Conservation (phyloP, 495 filamentous ascomycete species). For the Pyronema omphalodes region DNA sequence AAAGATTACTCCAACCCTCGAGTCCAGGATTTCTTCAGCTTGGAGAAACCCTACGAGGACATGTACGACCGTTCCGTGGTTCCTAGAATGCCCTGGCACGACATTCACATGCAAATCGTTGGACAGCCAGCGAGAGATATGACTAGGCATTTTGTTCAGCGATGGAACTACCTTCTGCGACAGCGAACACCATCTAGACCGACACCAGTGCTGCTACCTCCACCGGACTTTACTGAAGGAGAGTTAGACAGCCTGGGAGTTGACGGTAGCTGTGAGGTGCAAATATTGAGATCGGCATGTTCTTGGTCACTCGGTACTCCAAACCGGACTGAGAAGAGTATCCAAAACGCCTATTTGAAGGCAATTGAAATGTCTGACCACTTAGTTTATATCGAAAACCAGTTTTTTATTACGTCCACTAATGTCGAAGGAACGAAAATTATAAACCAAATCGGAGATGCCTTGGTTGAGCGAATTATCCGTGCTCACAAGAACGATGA, state of each 20-base stretch:
- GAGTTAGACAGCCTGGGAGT: conserved; percentile 79
- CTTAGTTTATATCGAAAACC: conserved; percentile 98
- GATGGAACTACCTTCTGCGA: conserved; percentile 95
- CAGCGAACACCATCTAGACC: conserved; percentile 86
- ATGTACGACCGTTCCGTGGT: conserved; percentile 89
- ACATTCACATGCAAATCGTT: conserved; percentile 96
- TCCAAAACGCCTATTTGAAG: conserved; percentile 88
- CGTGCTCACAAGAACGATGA: conserved; percentile 69
- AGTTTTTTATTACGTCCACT: conserved; percentile 94
- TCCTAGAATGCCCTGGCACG: conserved; percentile 96
- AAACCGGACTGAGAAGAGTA: conserved; percentile 70
- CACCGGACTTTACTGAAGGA: conserved; percentile 69
- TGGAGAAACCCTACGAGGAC: conserved; percentile 92
- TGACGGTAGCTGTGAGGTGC: conserved; percentile 84
- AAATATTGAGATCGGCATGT: conserved; percentile 77
- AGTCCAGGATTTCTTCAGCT: conserved; percentile 81
- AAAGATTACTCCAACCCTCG: conserved; percentile 98
- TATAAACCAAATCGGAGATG: conserved; percentile 86
- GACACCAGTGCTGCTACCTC: conserved; percentile 81
- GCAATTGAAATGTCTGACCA: conserved; percentile 89
- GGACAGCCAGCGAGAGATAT: conserved; percentile 90
- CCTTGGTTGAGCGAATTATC: conserved; percentile 77
- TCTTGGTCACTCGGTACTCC: conserved; percentile 85
- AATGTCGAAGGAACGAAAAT: conserved; percentile 74
- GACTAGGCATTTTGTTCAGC: conserved; percentile 92